Conservation (phyloP, 2,329 filamentous ascomycete species). For the Trichoderma polysporum region DNA sequence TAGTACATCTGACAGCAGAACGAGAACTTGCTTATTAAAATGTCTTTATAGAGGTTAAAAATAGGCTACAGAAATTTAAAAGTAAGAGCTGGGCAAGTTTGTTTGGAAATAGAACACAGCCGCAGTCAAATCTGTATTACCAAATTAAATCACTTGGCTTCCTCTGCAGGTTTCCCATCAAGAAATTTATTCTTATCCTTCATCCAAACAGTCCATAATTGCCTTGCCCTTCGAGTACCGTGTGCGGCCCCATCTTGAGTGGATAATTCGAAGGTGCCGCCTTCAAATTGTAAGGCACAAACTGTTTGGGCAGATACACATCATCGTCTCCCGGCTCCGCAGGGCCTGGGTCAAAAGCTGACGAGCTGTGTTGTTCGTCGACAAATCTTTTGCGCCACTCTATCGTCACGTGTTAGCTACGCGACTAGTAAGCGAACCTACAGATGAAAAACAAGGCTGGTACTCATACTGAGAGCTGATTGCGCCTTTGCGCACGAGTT, state of each 20-base stretch:
- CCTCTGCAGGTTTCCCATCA: not conserved
- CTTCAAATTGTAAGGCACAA: not conserved
- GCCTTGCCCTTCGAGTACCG: not conserved
- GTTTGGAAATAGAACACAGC: not conserved
- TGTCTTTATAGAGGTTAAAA: not conserved
- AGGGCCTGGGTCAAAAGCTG: not conserved
- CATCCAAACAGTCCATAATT: not conserved
- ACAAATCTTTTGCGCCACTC: not conserved
- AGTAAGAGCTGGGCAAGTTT: not conserved
- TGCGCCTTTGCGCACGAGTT: not conserved
- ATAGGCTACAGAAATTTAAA: not conserved
- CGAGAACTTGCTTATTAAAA: not conserved
- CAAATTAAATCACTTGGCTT: not conserved
- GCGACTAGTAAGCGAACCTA: not conserved
- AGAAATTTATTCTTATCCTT: not conserved
- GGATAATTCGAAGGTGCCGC: not conserved
- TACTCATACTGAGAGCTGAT: not conserved
- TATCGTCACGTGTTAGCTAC: not conserved
- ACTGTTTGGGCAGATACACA: not conserved
- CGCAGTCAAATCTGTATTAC: not conserved
- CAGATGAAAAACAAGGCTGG: not conserved
- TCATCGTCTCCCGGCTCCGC: not conserved
- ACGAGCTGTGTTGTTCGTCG: not conserved
- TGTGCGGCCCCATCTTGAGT: not conserved
- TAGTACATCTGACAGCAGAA: not conserved